Evolutionary conservation across 1,284 basidiomycete genomes (phyloP).

Genomic region (Vanrija humicola): DNA sequence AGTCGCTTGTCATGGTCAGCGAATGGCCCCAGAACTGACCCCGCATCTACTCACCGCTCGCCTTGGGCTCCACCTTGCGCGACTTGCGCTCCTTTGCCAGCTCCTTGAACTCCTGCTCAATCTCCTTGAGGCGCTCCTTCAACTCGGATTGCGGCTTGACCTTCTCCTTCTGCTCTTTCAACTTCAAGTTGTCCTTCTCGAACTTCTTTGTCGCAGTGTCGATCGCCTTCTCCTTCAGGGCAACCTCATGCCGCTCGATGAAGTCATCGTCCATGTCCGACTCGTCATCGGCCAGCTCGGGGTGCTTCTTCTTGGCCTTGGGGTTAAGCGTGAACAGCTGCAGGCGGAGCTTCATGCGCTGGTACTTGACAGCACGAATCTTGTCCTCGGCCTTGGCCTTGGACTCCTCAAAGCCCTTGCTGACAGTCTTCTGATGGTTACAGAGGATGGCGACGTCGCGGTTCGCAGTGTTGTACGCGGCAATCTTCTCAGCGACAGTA

Average conservation of each 20-base stretch:
- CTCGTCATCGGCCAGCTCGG: slow-evolving; percentile 69
- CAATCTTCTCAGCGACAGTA: slow-evolving; percentile 83
- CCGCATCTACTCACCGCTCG: slow-evolving; percentile 46
- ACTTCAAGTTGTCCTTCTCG: slow-evolving; percentile 80
- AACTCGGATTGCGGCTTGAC: slow-evolving; percentile 65
- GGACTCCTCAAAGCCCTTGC: slow-evolving; percentile 83
- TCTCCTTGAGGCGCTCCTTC: slow-evolving; percentile 68
- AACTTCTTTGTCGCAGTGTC: slow-evolving; percentile 87
- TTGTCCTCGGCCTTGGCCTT: slow-evolving; percentile 90
- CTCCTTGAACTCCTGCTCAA: slow-evolving; percentile 72
- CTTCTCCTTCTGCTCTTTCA: slow-evolving; percentile 63
- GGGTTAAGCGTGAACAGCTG: slow-evolving; percentile 68
- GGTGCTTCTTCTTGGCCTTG: slow-evolving; percentile 76
- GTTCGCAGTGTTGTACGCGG: slow-evolving; percentile 93
- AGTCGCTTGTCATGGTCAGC: slow-evolving; percentile 22
- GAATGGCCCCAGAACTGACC: background rate
- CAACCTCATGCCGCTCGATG: slow-evolving; percentile 76
- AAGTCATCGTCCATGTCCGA: slow-evolving; percentile 92
- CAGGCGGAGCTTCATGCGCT: slow-evolving; percentile 85
- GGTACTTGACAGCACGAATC: slow-evolving; percentile 75
- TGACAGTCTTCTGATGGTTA: slow-evolving; percentile 92
- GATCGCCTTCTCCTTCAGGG: slow-evolving; percentile 70
- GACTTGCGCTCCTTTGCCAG: slow-evolving; percentile 70
- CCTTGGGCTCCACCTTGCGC: slow-evolving; percentile 64
- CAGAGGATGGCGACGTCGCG: slow-evolving; percentile 91